phyloP scores from a whole-genome alignment of 169 alveolate species.

The Eimeria tenella region DNA sequence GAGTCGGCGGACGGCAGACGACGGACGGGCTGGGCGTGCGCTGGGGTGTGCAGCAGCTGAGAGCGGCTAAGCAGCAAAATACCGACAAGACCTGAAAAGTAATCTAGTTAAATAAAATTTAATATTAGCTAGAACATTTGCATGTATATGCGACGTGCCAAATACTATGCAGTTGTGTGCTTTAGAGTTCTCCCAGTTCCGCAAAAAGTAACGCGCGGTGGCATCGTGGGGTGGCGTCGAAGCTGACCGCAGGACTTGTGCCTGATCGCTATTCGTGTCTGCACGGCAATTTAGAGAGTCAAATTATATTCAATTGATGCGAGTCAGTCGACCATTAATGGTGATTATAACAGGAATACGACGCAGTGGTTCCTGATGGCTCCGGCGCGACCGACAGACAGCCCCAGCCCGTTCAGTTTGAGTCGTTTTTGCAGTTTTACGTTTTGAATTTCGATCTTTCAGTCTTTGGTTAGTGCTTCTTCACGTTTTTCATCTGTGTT shows the following conservation, averaged over 20 bases:
- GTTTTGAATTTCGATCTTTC: too few relatives aligned
- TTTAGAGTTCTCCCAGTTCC: neutral
- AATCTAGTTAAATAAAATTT: neutral
- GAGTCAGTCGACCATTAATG: too few relatives aligned
- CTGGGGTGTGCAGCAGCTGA: constrained; percentile 52
- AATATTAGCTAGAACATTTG: neutral
- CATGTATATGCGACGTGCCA: neutral
- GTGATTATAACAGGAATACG: neutral
- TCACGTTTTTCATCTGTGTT: neutral
- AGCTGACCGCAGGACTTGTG: too few relatives aligned
- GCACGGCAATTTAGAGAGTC: too few relatives aligned
- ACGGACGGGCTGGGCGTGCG: constrained; percentile 45
- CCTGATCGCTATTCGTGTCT: too few relatives aligned
- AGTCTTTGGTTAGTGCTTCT: too few relatives aligned
- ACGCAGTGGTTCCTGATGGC: neutral
- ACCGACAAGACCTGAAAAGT: neutral
- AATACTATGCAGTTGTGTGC: neutral
- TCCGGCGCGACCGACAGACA: constrained; percentile 42
- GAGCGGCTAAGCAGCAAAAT: neutral
- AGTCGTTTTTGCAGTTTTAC: neutral
- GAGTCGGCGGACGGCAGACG: neutral
- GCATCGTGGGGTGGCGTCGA: constrained; percentile 37
- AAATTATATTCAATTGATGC: too few relatives aligned
- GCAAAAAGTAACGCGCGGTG: neutral
- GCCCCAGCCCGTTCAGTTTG: constrained; percentile 16